phyloP scores from a whole-genome alignment of 805 yeast genomes.

The Priceomyces haplophilus region DNA sequence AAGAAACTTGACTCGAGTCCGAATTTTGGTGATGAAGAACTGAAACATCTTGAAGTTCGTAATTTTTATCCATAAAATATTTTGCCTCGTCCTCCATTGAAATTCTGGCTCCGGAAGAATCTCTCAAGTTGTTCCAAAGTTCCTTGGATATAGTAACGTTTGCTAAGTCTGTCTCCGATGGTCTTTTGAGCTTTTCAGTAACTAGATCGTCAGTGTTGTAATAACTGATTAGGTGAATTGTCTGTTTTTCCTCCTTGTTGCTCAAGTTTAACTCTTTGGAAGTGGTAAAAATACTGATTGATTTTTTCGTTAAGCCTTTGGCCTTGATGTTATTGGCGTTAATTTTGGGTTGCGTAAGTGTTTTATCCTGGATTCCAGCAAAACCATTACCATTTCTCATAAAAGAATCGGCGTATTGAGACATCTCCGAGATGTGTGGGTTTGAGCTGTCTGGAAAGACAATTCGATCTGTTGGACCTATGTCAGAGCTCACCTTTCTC shows the following conservation, averaged over 20 bases:
- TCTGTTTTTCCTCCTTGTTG: constrained; percentile 32
- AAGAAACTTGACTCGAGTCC: not conserved
- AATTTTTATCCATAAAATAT: constrained; percentile 45
- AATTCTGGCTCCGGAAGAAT: constrained; percentile 56
- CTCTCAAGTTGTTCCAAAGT: constrained; percentile 56
- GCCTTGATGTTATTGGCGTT: constrained; percentile 52
- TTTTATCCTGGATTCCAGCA: not conserved
- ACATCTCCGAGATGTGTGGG: constrained; percentile 1
- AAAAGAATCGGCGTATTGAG: not conserved
- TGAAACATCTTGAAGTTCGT: constrained; percentile 41
- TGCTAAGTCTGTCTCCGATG: constrained; percentile 54
- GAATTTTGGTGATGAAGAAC: constrained; percentile 16
- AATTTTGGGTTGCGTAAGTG: constrained; percentile 40
- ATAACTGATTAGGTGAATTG: constrained; percentile 75
- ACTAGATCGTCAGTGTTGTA: constrained; percentile 74
- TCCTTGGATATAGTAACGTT: constrained; percentile 46
- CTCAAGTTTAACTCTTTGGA: constrained; percentile 25
- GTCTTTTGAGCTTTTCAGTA: constrained; percentile 52
- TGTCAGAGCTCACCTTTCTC: constrained; percentile 17
- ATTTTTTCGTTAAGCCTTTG: constrained; percentile 77
- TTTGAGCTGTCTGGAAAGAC: not conserved
- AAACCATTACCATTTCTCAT: too few relatives aligned
- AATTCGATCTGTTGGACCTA: not conserved
- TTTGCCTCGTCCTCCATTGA: constrained; percentile 49
- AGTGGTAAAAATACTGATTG: constrained; percentile 61